phyloP scores from a whole-genome alignment of 139 green algal genomes.

The Volvox reticuliferus region DNA sequence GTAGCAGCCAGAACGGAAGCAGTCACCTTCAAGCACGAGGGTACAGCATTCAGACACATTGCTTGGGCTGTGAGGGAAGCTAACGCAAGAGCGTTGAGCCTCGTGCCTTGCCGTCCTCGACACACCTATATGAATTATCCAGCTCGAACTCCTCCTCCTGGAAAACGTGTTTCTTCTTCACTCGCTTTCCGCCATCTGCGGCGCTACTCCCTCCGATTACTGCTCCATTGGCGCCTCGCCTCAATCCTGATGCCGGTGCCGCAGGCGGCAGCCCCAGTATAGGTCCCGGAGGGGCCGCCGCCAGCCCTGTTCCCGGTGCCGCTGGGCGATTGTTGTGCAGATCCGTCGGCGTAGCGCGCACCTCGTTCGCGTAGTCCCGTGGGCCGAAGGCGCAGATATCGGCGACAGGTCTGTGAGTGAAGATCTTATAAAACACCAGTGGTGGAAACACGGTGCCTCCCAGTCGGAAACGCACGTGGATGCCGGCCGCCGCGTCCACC shows the following conservation, averaged over 20 bases:
- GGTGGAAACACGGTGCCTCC: constrained; percentile 81
- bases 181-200: neutral
- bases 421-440: constrained; percentile 89
- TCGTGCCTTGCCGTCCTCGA: too few relatives aligned
- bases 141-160: constrained; percentile 59
- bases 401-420: constrained; percentile 67
- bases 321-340: constrained; percentile 48
- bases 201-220: neutral
- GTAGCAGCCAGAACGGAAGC: too few relatives aligned
- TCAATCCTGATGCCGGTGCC: neutral
- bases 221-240: neutral
- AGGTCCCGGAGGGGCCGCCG: neutral
- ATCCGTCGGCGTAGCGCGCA: neutral
- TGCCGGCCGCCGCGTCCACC: constrained; percentile 77
- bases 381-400: constrained; percentile 69
- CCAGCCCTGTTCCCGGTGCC: neutral
- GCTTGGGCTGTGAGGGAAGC: too few relatives aligned
- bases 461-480: constrained; percentile 85
- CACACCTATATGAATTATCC: constrained; percentile 50
- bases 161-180: constrained; percentile 48
- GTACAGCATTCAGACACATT: too few relatives aligned
- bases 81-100: too few relatives aligned
- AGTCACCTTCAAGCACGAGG: too few relatives aligned
- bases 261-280: neutral
- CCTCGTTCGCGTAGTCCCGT: constrained; percentile 65